phyloP scores from a whole-genome alignment of 345 rosid species.

The sweet orange (Citrus sinensis) region DNA sequence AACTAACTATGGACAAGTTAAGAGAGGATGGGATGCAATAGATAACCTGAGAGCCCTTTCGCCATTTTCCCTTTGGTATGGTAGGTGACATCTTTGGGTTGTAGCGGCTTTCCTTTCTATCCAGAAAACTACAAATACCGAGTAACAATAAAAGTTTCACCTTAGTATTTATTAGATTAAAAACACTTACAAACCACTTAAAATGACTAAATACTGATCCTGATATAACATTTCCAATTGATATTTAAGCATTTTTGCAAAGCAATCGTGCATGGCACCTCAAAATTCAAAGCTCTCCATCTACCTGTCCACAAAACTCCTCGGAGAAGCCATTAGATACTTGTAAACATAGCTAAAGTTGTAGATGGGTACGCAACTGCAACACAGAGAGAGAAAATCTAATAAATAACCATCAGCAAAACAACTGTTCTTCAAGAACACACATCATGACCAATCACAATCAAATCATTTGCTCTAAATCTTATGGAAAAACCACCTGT shows the following conservation, averaged over 20 bases:
- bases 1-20: background rate
- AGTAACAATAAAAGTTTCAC: background rate
- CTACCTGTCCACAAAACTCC: conserved; percentile 96
- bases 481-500: conserved; percentile 45
- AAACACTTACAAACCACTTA: conserved; percentile 6
- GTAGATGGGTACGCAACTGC: conserved; percentile 91
- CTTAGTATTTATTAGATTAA: background rate
- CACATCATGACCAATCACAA: background rate
- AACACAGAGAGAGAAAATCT: conserved; percentile 15
- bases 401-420: background rate
- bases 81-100: conserved; percentile 66
- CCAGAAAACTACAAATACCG: conserved; percentile 57
- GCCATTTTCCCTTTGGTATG: conserved; percentile 64
- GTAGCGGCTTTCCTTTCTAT: conserved; percentile 66
- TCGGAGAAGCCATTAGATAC: conserved; percentile 73
- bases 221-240: background rate
- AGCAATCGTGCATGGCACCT: conserved; percentile 32
- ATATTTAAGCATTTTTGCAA: background rate
- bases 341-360: conserved; percentile 76
- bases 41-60: conserved; percentile 92
- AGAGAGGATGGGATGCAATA: conserved; percentile 4
- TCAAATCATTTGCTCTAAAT: background rate
- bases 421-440: background rate
- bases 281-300: conserved; percentile 39
- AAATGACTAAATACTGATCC: conserved; percentile 15